These are phyloP conservation scores for Yarrowia divulgata DNA, from an alignment of 805 yeast species.

Conservation along the genomic window DNA sequence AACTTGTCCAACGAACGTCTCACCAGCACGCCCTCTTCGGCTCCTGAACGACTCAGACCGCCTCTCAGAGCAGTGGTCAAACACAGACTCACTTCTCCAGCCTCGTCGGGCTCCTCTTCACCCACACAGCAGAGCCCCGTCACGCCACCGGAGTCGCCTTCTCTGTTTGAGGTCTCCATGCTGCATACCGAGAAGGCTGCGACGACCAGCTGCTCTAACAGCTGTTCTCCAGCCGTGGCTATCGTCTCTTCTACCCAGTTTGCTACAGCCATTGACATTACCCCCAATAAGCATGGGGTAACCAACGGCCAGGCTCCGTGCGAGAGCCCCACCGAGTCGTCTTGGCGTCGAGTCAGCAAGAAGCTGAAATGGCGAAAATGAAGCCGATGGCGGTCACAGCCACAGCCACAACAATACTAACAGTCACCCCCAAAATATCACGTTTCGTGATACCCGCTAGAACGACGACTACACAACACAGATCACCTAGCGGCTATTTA, in stretches of 20 bases:
- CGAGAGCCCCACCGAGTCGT: constrained; percentile 31
- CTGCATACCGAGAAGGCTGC: constrained; percentile 19
- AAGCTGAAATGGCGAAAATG: constrained; percentile 30
- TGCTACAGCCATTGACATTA: constrained; percentile 21
- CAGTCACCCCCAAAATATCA: constrained; percentile 2
- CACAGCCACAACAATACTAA: constrained; percentile 7
- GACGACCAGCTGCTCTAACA: constrained; percentile 8
- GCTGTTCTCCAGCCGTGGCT: constrained; percentile 14
- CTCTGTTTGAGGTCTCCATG: constrained; percentile 28
- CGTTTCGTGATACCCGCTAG: constrained; percentile 1
- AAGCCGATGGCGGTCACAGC: background rate
- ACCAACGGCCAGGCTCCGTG: constrained; percentile 30
- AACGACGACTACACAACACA: background rate
- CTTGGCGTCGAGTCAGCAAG: constrained; percentile 34
- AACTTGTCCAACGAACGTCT: constrained; percentile 26
- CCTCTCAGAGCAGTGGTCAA: constrained; percentile 21
- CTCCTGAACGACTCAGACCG: constrained; percentile 20
- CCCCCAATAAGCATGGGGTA: constrained; percentile 24
- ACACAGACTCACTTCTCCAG: constrained; percentile 29
- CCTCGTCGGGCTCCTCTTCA: constrained; percentile 32
- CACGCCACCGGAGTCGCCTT: constrained; percentile 32
- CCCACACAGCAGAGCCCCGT: constrained; percentile 36
- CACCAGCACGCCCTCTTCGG: background rate
- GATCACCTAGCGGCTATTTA: constrained; percentile 22
- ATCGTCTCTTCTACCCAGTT: constrained; percentile 21